Percentiles rank a stretch among this genome's conserved stretches.
Conservation (phyloP, 2,329 filamentous ascomycete species). For the Fusarium anthophilum region DNA sequence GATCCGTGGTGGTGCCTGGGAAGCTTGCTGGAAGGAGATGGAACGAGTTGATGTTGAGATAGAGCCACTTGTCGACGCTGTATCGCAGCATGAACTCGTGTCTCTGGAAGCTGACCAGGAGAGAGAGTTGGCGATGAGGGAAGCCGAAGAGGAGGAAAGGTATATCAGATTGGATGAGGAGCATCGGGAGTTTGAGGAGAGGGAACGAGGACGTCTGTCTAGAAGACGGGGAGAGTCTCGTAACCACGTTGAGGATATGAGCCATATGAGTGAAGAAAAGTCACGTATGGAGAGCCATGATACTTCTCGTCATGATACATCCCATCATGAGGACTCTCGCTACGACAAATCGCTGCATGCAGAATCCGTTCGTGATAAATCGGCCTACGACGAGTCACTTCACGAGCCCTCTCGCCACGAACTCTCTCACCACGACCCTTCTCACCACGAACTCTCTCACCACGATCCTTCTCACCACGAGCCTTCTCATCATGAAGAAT, state of each 20-base stretch:
- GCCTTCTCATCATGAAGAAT: slow-evolving; percentile 1
- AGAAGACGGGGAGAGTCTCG: slow-evolving; percentile 20
- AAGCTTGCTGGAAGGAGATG: slow-evolving; percentile 96
- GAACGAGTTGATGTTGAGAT: slow-evolving; percentile 97
- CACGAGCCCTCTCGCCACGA: neutral
- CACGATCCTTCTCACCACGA: neutral
- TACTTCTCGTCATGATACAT: neutral
- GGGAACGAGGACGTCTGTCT: slow-evolving; percentile 37
- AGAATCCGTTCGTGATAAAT: slow-evolving; percentile 17
- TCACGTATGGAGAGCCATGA: slow-evolving; percentile 10
- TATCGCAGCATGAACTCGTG: slow-evolving; percentile 68
- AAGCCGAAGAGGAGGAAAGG: slow-evolving; percentile 49
- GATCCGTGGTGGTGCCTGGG: slow-evolving; percentile 92
- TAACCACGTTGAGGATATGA: slow-evolving; percentile 8
- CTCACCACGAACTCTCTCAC: neutral
- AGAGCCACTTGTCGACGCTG: slow-evolving; percentile 73
- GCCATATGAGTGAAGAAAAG: slow-evolving; percentile 16
- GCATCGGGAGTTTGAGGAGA: slow-evolving; percentile 42
- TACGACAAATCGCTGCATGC: slow-evolving; percentile 7
- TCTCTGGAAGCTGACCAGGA: slow-evolving; percentile 60
- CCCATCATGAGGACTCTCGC: slow-evolving; percentile 5
- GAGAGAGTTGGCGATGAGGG: slow-evolving; percentile 49
- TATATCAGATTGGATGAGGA: slow-evolving; percentile 40
- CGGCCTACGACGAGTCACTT: slow-evolving; percentile 2
- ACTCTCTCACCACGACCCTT: neutral